These are phyloP conservation scores for Pholiota conissans DNA, from an alignment of 768 basidiomycete genomes.

Conservation along the genomic window DNA sequence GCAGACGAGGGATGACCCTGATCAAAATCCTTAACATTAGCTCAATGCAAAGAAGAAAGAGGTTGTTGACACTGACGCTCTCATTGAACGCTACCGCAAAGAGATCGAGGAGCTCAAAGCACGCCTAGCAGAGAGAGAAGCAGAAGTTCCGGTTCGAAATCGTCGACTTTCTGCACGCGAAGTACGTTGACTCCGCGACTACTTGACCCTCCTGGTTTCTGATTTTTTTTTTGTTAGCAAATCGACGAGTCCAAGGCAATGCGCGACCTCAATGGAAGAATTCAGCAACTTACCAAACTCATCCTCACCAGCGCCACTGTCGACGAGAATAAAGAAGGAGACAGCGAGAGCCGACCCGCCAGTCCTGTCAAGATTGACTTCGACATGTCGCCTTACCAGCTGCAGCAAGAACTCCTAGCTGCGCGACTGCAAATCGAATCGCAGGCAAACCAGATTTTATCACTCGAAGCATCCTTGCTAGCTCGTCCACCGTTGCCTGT, in stretches of 20 bases:
- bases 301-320: conserved; percentile 87
- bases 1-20: not conserved
- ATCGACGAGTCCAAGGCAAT: conserved; percentile 83
- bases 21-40: conserved; percentile 26
- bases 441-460: conserved; percentile 81
- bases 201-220: not conserved
- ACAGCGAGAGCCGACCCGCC: conserved; percentile 72
- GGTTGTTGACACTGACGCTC: conserved; percentile 87
- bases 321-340: conserved; percentile 64
- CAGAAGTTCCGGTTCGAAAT: conserved; percentile 52
- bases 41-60: conserved; percentile 92
- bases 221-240: conserved; percentile 47
- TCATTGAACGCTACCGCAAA: conserved; percentile 91
- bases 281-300: conserved; percentile 80
- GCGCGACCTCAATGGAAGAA: conserved; percentile 77
- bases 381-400: conserved; percentile 86
- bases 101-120: conserved; percentile 90
- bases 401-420: conserved; percentile 86
- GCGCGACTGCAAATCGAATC: conserved; percentile 77
- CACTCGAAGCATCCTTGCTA: conserved; percentile 75
- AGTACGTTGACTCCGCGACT: conserved; percentile 29
- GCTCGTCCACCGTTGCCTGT: conserved; percentile 67
- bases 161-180: conserved; percentile 54
- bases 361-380: conserved; percentile 91
- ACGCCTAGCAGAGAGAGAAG: conserved; percentile 69